Conservation (phyloP, 1,284 basidiomycete species). For the Sporisorium iseilematis-ciliati region DNA sequence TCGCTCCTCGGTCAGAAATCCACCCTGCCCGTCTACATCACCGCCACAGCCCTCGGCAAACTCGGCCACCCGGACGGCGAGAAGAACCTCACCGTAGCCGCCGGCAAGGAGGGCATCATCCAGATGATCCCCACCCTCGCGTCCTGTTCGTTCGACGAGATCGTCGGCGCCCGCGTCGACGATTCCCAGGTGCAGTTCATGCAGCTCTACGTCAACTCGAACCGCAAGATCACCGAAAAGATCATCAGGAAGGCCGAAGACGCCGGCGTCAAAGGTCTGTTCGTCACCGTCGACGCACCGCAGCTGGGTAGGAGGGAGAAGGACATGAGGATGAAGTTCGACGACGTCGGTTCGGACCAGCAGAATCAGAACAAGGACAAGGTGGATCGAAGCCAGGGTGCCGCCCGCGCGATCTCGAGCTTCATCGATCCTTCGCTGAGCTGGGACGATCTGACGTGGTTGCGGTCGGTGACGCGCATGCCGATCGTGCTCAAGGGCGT, state of each 20-base stretch:
- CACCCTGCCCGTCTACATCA: conserved; percentile 75
- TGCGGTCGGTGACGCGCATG: conserved; percentile 79
- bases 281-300: conserved; percentile 89
- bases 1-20: conserved; percentile 51
- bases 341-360: conserved; percentile 73
- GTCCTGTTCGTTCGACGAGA: conserved; percentile 75
- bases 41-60: conserved; percentile 86
- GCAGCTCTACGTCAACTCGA: conserved; percentile 83
- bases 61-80: conserved; percentile 93
- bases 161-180: conserved; percentile 75
- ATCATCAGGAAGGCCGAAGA: conserved; percentile 80
- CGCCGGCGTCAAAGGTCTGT: conserved; percentile 82
- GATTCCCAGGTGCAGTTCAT: conserved; percentile 73
- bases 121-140: conserved; percentile 74
- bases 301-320: conserved; percentile 86
- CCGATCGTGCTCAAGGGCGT: conserved; percentile 87
- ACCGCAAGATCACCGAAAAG: conserved; percentile 78
- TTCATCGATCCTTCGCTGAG: conserved; percentile 73
- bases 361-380: conserved; percentile 66
- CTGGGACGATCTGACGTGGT: conserved; percentile 78
- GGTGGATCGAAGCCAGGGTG: conserved; percentile 57
- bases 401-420: conserved; percentile 72
- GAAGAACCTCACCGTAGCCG: conserved; percentile 84
- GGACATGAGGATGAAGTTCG: conserved; percentile 74
- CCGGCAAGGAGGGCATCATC: conserved; percentile 79